Base-by-base conservation (phyloP, 176 grass and related monocot species). In the Olyra latifolia region DNA sequence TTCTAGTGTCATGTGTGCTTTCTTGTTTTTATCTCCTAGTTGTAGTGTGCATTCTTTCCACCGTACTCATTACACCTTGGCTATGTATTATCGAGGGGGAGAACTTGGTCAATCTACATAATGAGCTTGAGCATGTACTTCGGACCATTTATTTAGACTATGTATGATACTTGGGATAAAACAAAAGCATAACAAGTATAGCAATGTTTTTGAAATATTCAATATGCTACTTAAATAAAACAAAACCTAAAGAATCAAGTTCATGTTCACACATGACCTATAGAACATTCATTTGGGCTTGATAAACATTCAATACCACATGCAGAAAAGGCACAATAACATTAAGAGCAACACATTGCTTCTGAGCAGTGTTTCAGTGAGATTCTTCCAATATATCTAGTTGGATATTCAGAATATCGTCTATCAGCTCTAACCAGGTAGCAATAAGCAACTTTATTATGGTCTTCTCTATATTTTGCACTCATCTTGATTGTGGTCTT, bases 361-460 rank as follows among this genome's bases (percentile, higher is more conserved):
- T 71, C 22, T 32, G 3, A 72, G 53, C 57, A 84, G 17, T 48
- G 28, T 76, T 78, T 65, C 11, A 12, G 2, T 3, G 45, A 41
- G 7, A 69, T 62, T n/a, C 16, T 16, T 53, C 17, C 7, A 65
- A 66, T 62, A 62, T 60, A 40, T 55, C 24, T 69, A 84, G 6
- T n/a, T 46, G 77, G 15, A 63, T 16, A 83, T 54, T 75, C 7
- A 58, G n/a, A 70, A 12, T 29, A 54, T 62, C 68, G 50, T 53
- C 0, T 57, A 48, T 32, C 59, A 67, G 59, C 17, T 15, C 63
- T 57, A 42, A 91, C 94, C 91, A 93, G 44, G 23, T 19, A 53
- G 94, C 86, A 53, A 91, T 84, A 84, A 97, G 94, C 74, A 97
- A 87, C 56, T 91, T 81, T 59, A 97, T 79, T 20, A 89, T 91